Percentiles rank a stretch among this genome's conserved stretches.
phyloP scores from a whole-genome alignment of 208 protist genomes.

The Crithidia expoeki region DNA sequence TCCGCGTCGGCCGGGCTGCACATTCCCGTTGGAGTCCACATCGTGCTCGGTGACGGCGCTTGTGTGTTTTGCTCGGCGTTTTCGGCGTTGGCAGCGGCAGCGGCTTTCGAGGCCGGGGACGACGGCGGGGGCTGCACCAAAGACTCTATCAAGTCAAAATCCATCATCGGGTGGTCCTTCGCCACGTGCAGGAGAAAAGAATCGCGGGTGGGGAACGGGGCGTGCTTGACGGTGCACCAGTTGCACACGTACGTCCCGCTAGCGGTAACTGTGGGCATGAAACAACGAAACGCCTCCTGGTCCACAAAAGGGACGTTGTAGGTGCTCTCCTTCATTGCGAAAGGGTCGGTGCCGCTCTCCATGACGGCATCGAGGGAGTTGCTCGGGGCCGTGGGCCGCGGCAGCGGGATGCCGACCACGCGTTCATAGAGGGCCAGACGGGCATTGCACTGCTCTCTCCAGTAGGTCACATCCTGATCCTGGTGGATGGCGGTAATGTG shows the following conservation, averaged over 20 bases:
- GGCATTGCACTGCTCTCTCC: conserved; percentile 53
- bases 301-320: not conserved
- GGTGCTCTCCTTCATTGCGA: not conserved
- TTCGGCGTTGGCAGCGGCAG: not conserved
- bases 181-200: conserved; percentile 81
- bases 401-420: conserved; percentile 60
- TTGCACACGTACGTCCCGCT: conserved; percentile 80
- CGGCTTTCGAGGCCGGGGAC: not conserved
- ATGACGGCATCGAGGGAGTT: not conserved
- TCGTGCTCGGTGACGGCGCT: no score
- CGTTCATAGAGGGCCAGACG: conserved; percentile 70
- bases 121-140: conserved; percentile 41
- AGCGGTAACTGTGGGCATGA: conserved; percentile 63
- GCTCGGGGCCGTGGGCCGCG: conserved; percentile 11
- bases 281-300: not conserved
- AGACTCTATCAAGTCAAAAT: conserved; percentile 74
- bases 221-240: conserved; percentile 61
- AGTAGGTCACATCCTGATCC: conserved; percentile 55
- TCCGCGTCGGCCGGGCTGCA: not conserved
- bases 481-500: conserved; percentile 72
- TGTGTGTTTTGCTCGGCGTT: not conserved
- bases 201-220: conserved; percentile 68
- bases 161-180: conserved; percentile 66
- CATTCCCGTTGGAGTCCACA: no score
- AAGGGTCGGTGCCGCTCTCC: not conserved